phyloP scores from a whole-genome alignment of 2,329 filamentous ascomycete genomes.

The Phialophora chinensis region DNA sequence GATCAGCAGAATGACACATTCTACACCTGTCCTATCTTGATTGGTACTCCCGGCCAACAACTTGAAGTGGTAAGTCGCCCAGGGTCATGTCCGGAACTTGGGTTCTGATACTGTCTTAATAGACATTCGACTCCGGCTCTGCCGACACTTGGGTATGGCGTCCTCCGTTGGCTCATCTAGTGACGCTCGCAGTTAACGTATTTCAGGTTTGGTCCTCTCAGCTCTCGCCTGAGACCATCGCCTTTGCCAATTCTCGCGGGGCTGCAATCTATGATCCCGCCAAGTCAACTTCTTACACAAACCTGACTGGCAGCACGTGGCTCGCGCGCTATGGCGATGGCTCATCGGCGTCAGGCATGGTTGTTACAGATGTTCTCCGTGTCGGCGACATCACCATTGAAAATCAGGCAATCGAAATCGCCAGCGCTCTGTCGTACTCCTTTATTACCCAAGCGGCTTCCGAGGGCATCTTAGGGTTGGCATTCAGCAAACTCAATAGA shows the following conservation, averaged over 20 bases:
- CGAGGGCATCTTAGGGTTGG: conserved; percentile 64
- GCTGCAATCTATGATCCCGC: conserved; percentile 65
- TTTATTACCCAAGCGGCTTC: conserved; percentile 61
- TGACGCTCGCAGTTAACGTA: conserved; percentile 25
- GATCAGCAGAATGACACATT: conserved; percentile 71
- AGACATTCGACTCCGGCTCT: conserved; percentile 73
- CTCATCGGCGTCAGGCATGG: conserved; percentile 68
- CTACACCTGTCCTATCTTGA: conserved; percentile 68
- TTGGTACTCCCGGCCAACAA: conserved; percentile 70
- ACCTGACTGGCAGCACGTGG: conserved; percentile 60
- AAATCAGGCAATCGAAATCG: conserved; percentile 69
- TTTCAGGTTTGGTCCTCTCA: conserved; percentile 62
- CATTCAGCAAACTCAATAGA: conserved; percentile 69
- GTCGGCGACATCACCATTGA: conserved; percentile 68
- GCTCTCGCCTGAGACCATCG: conserved; percentile 48
- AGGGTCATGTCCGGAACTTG: not conserved
- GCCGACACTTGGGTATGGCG: conserved; percentile 66
- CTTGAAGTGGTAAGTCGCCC: conserved; percentile 47
- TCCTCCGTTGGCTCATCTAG: conserved; percentile 13
- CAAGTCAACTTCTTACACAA: conserved; percentile 67
- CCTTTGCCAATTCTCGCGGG: conserved; percentile 43
- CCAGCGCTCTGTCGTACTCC: conserved; percentile 62
- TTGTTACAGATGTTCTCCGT: conserved; percentile 67
- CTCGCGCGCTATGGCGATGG: conserved; percentile 71
- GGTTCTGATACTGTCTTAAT: not conserved